A percentile compares a stretch with the other conserved stretches of the same genome.
phyloP scores from a whole-genome alignment of 2,329 filamentous ascomycete genomes.

The Mycosphaerella sp. region DNA sequence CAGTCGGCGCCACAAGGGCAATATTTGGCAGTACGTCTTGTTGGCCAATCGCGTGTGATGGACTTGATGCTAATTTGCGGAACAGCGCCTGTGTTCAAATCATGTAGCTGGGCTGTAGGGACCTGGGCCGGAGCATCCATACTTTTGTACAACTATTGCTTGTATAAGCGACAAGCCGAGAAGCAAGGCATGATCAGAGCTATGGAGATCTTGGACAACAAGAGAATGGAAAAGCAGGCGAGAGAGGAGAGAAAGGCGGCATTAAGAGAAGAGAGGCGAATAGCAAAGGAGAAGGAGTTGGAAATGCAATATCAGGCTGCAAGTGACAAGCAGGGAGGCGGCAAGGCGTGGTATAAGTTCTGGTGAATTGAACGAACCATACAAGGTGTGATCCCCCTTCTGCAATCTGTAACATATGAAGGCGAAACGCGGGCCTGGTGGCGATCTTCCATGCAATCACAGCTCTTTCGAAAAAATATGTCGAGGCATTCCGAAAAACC shows the following conservation, averaged over 20 bases:
- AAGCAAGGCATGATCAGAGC: slow-evolving; percentile 76
- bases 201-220: slow-evolving; percentile 71
- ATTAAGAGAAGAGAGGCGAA: slow-evolving; percentile 36
- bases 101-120: slow-evolving; percentile 81
- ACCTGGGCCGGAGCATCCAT: slow-evolving; percentile 65
- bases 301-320: slow-evolving; percentile 32
- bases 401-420: too few species aligned
- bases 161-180: slow-evolving; percentile 66
- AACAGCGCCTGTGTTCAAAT: slow-evolving; percentile 55
- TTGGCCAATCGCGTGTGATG: neutral
- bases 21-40: slow-evolving; percentile 63
- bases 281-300: slow-evolving; percentile 41
- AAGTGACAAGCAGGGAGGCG: slow-evolving; percentile 22
- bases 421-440: too few species aligned
- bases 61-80: slow-evolving; percentile 15
- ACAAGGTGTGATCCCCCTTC: too few species aligned
- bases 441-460: too few species aligned
- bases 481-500: too few species aligned
- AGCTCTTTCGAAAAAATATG: too few species aligned
- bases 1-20: slow-evolving; percentile 65
- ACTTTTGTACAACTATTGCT: slow-evolving; percentile 76
- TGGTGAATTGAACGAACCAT: slow-evolving; percentile 24
- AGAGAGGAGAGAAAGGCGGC: slow-evolving; percentile 42
- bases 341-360: slow-evolving; percentile 34
- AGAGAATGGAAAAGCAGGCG: slow-evolving; percentile 58